phyloP scores from a whole-genome alignment of 495 filamentous ascomycete species.

The Penicillium silybi region DNA sequence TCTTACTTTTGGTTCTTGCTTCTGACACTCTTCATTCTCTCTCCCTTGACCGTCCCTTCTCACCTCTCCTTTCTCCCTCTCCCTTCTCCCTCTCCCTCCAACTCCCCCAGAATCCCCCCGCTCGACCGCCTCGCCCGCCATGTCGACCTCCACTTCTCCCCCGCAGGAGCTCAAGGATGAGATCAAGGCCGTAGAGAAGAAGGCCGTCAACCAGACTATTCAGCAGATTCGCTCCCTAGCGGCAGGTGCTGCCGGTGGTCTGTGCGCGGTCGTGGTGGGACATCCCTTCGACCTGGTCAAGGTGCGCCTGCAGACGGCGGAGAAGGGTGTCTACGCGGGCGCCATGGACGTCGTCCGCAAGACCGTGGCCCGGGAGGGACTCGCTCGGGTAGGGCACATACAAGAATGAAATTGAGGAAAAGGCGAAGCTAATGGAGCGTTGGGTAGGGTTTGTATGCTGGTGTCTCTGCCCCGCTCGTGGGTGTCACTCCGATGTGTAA shows the following conservation, averaged over 20 bases:
- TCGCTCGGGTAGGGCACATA: conserved; percentile 52
- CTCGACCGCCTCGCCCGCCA: conserved; percentile 10
- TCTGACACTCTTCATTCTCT: background rate
- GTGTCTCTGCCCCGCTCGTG: conserved; percentile 88
- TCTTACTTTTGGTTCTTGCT: background rate
- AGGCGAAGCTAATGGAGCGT: conserved; percentile 1
- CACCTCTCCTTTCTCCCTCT: background rate
- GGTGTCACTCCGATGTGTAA: conserved; percentile 99
- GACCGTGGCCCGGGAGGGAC: conserved; percentile 81
- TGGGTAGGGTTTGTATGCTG: conserved; percentile 81
- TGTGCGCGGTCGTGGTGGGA: conserved; percentile 89
- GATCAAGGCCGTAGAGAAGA: conserved; percentile 28
- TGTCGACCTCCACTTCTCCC: conserved; percentile 32
- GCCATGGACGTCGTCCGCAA: conserved; percentile 90
- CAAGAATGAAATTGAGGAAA: background rate
- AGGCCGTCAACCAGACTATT: conserved; percentile 43
- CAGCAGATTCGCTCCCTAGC: conserved; percentile 69
- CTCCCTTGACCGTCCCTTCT: background rate
- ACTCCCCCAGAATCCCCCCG: conserved; percentile 8
- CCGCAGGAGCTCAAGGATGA: conserved; percentile 34
- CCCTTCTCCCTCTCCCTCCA: conserved; percentile 1
- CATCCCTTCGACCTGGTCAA: conserved; percentile 98
- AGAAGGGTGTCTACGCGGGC: conserved; percentile 84
- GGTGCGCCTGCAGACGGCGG: conserved; percentile 92
- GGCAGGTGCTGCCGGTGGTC: conserved; percentile 88